Percentiles rank a stretch among this genome's conserved stretches.
Conservation (phyloP, 2,329 filamentous ascomycete species). For the Aspergillus transmontanensis region DNA sequence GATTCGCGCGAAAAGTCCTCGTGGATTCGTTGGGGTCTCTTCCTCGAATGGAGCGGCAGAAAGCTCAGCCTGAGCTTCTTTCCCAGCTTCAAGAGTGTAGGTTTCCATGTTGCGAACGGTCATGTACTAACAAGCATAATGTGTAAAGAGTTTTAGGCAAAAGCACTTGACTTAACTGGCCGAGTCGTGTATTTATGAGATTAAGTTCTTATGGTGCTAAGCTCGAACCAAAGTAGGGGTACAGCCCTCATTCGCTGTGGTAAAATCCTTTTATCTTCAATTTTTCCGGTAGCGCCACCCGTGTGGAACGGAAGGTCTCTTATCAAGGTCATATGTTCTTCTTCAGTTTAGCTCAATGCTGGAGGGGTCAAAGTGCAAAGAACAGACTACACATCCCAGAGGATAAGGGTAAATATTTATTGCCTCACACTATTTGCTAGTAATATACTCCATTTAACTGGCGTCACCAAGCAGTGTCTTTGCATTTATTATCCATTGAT, state of each 20-base stretch:
- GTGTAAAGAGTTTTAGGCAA: background rate
- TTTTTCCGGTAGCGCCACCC: background rate
- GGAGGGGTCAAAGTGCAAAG: background rate
- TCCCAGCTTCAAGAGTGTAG: conserved; percentile 12
- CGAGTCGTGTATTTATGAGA: background rate
- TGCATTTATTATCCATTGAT: background rate
- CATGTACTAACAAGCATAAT: background rate
- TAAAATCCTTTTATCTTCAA: conserved; percentile 2
- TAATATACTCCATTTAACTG: no score
- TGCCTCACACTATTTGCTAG: background rate
- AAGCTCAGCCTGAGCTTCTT: conserved; percentile 19
- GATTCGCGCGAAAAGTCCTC: conserved; percentile 25
- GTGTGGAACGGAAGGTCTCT: conserved; percentile 1
- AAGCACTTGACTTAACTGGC: background rate
- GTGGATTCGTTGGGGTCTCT: conserved; percentile 14
- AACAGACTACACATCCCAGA: background rate
- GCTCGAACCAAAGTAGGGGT: background rate
- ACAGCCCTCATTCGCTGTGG: conserved; percentile 6
- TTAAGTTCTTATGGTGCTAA: background rate
- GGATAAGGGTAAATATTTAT: background rate
- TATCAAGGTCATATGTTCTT: conserved; percentile 7
- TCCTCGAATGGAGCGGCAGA: conserved; percentile 16
- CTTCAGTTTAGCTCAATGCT: background rate
- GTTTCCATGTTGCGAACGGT: conserved; percentile 8
- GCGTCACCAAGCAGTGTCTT: background rate